phyloP scores from a whole-genome alignment of 805 yeast species.

The Myxozyma neglecta region DNA sequence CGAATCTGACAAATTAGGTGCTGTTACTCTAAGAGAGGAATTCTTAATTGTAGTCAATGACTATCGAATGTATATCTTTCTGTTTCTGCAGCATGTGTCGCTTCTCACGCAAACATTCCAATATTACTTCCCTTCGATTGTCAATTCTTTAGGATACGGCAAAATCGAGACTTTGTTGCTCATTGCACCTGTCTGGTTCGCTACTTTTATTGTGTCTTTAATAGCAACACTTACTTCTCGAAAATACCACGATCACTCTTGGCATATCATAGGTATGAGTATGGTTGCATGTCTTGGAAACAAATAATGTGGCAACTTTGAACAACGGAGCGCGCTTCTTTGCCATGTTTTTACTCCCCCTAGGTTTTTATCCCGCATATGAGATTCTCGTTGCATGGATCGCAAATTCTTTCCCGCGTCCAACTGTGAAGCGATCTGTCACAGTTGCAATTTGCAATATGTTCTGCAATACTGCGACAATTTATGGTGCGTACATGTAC shows the following conservation, averaged over 20 bases:
- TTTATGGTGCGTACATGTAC: slow-evolving; percentile 23
- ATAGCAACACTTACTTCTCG: slow-evolving; percentile 34
- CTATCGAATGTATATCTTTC: slow-evolving; percentile 26
- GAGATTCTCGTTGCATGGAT: slow-evolving; percentile 27
- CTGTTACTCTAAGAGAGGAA: slow-evolving; percentile 23
- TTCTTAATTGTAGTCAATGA: slow-evolving; percentile 21
- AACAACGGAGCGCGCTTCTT: slow-evolving; percentile 20
- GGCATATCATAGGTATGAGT: slow-evolving; percentile 12
- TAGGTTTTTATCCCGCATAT: slow-evolving; percentile 22
- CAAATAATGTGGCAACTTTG: slow-evolving; percentile 12
- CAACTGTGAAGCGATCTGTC: slow-evolving; percentile 22
- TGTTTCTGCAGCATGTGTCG: slow-evolving; percentile 25
- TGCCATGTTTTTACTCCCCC: slow-evolving; percentile 27
- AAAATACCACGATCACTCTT: slow-evolving; percentile 18
- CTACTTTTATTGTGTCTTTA: slow-evolving; percentile 54
- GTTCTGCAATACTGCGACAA: slow-evolving; percentile 22
- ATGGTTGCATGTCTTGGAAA: slow-evolving; percentile 16
- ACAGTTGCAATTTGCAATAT: slow-evolving; percentile 25
- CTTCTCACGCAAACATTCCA: slow-evolving; percentile 41
- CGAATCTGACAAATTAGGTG: slow-evolving; percentile 18
- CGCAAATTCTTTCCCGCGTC: slow-evolving; percentile 26
- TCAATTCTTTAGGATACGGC: slow-evolving; percentile 52
- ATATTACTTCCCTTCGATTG: slow-evolving; percentile 60
- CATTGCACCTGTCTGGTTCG: slow-evolving; percentile 61
- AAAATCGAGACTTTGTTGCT: slow-evolving; percentile 53